Base-by-base conservation (phyloP, 768 basidiomycete genomes). In the Pholiota molesta region DNA sequence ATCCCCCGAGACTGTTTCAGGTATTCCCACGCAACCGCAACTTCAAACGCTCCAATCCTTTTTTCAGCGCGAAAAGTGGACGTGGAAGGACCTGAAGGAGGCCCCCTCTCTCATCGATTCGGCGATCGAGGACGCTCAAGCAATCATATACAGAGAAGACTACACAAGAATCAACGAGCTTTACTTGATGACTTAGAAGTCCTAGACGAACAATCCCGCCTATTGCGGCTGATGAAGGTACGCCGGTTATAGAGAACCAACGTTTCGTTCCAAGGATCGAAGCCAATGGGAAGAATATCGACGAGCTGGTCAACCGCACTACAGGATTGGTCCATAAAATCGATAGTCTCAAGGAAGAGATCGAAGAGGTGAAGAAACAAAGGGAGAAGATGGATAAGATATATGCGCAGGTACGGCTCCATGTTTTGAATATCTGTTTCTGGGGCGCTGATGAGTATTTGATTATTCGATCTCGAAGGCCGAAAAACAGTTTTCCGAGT, bases 91-190 rank as follows among this genome's bases (percentile, higher is more conserved):
- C 17, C 61, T 75, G 11, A 68, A 65, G 42, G 53, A 54, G 7
- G 66, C 66, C 17, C 26, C 66, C 4, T 47, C 39, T 1, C 52
- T 61, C 17, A 40, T 73, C 11, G 69, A 73, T 35, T 33, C n/a
- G n/a, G 56, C 53, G 35, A 52, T 68, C 6, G 55, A 59, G 1
- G 23, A 33, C 3, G 49, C 59, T 11, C 52, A 62, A n/a, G 72
- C 71, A 59, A 59, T 66, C 8, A 23, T 72, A 13, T 67, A 71
- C 31, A 52, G 61, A 42, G 45, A 66, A 13, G n/a, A 45, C 13
- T 68, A 49, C 47, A 65, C 61, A 10, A 84, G 82, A 69, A 83
- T 86, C 8, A 86, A 86, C 69, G 79, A 74, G 54, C 19, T 49
- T 11, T 90, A 90, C 6, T 31, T 60, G 89, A 81, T 77, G 77